Percentiles rank a stretch among this genome's conserved stretches.
Evolutionary conservation across 495 filamentous ascomycete genomes (phyloP).

Genomic region (Daldinia vernicosa): DNA sequence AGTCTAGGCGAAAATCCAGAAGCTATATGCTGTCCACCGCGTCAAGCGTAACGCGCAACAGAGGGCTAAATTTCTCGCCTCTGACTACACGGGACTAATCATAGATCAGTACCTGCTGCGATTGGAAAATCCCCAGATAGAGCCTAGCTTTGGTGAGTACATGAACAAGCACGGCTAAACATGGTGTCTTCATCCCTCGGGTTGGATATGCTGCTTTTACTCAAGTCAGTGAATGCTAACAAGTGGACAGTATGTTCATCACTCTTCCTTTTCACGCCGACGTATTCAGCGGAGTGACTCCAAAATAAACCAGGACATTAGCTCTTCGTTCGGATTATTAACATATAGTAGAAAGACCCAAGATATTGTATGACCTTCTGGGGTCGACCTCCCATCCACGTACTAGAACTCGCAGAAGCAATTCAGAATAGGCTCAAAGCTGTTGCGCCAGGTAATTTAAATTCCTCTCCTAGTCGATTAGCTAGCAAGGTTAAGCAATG

Average conservation of each 20-base stretch:
- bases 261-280: background rate
- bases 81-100: slow-evolving; percentile 73
- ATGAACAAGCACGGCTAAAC: background rate
- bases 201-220: background rate
- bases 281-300: background rate
- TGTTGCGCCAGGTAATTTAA: slow-evolving; percentile 68
- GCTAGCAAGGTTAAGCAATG: background rate
- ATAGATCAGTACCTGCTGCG: slow-evolving; percentile 79
- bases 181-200: background rate
- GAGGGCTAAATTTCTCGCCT: slow-evolving; percentile 69
- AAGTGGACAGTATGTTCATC: slow-evolving; percentile 30
- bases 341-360: slow-evolving; percentile 61
- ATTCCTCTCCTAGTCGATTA: slow-evolving; percentile 31
- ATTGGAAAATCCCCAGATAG: slow-evolving; percentile 65
- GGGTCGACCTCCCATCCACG: slow-evolving; percentile 78
- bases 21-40: slow-evolving; percentile 76
- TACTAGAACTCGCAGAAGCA: slow-evolving; percentile 69
- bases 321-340: slow-evolving; percentile 1
- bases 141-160: slow-evolving; percentile 64
- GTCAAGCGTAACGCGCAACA: slow-evolving; percentile 75
- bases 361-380: slow-evolving; percentile 87
- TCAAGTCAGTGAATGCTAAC: slow-evolving; percentile 8
- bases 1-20: slow-evolving; percentile 72
- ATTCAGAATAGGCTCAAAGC: slow-evolving; percentile 71
- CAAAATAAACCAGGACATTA: slow-evolving; percentile 6